Base-by-base conservation (phyloP, 352 stramenopile genomes). In the Globisporangium cylindrosporum region DNA sequence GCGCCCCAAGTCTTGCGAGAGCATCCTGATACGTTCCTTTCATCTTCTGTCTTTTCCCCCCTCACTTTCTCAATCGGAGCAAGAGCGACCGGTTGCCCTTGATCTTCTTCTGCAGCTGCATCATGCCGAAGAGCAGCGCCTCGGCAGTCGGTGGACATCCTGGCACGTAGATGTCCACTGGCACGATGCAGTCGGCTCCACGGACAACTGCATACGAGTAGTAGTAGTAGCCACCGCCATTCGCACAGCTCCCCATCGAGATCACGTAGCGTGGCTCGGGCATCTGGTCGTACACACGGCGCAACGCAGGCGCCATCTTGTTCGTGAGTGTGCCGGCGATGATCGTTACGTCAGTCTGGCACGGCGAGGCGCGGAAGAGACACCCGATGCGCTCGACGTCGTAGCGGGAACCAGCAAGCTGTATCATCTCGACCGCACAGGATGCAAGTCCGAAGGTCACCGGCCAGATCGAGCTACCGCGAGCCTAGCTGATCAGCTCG, bases 361-460 rank as follows among this genome's bases (percentile, higher is more conserved):
- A 89, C 9, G 92, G 92, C 49, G 85, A 94, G 0, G 97, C 97
- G 72, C 97, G 96, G 73, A 99, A 99, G 14, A 99, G 94, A 92
- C 99, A 99, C 38, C 98, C 98, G 73, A 99, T 98, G 56, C 98
- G 93, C 77, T 99, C 98, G 75, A 99, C 97, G 81, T 99, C 97
- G 76, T 99, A 99, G 29, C 97, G 90, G 7, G 86, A 83, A 27
- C 73, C 80, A 59, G 76, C 80, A 71, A 70, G 72, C 65, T 98
- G 91, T 90, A 99, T 99, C 98, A 99, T 99, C 86, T 99, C 98
- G 24, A 99, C 97, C 55, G 98, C 98, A 74, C 98, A 99, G 80
- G 98, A 99, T 7, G 98, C 98, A 14, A 99, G 81, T 63, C 98
- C 98, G 78, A 99, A 99, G 6, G 53, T 38, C 18, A 59, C 25